phyloP scores from a whole-genome alignment of 495 filamentous ascomycete species.

The Neurospora sp. region DNA sequence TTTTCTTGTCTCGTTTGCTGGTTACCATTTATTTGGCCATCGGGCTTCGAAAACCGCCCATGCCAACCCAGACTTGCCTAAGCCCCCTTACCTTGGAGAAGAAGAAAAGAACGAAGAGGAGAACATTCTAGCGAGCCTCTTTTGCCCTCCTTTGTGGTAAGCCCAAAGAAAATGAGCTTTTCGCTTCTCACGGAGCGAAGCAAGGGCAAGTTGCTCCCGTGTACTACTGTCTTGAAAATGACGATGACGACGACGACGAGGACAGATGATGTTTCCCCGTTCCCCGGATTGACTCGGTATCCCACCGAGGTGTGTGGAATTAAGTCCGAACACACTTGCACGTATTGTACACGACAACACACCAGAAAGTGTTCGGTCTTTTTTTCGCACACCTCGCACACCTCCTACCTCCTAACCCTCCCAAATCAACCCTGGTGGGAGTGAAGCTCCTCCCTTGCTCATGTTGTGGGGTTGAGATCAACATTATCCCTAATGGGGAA shows the following conservation, averaged over 20 bases:
- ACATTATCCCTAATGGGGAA: background rate
- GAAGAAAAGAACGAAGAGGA: background rate
- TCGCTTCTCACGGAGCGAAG: background rate
- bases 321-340: too few relatives aligned
- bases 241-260: background rate
- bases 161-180: background rate
- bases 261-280: background rate
- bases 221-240: background rate
- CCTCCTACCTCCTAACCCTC: too few relatives aligned
- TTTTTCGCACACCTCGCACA: too few relatives aligned
- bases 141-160: background rate
- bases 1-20: background rate
- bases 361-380: too few relatives aligned
- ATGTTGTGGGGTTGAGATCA: background rate
- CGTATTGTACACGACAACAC: too few relatives aligned
- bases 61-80: background rate
- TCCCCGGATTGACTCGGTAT: background rate
- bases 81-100: background rate
- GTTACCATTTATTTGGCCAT: background rate
- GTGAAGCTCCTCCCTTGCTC: background rate
- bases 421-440: too few relatives aligned
- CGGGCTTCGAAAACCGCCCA: background rate
- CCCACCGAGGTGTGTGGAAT: background rate
- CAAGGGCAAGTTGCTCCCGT: background rate
- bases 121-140: background rate